Base-by-base conservation (phyloP, 1,139 yeast species). In the Chernovozyma sophiae-reginae region DNA sequence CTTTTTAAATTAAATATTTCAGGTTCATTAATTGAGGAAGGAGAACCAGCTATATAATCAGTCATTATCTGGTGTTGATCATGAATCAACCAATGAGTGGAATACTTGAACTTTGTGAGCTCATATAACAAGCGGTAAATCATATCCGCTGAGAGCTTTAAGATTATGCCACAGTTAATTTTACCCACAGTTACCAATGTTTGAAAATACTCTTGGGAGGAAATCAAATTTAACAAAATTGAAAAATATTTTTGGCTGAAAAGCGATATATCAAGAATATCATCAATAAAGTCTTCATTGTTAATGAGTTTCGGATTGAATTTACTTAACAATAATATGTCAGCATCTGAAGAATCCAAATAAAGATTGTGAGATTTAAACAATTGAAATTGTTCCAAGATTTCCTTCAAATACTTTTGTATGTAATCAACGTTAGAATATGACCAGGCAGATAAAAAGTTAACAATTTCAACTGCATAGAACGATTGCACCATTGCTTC, bases 1-100 rank as follows among this genome's bases (percentile, higher is more conserved):
- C 50, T 38, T 42, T 62, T 65, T 32, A 53, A 42, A 17, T 47
- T 46, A 60, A 62, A 65, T 6, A 65, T 40, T 13, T 57, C 61
- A 18, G 49, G 42, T 37, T 58, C 56, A 7, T 46, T 46, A 15
- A 56, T 32, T 12, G 29, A 33, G 10, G 41, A 35, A 12, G 44
- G 42, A 2, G 49, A 35, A 15, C 51, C 46, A 7, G 53, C 43
- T 12, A 60, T 33, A 25, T 51, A 49, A 26, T 51, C 46, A 14
- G 52, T 44, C 14, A 63, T 44, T 1, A 63, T 44, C 30, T 45
- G 53, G 0, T 72, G 71, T 24, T 63, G 47, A 22, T 52, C 42
- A 20, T 48, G 44, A 26, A 66, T 47, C 25, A 68, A 42, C 39
- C 54, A 59, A 19, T 41, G 37, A 2, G 53, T 52, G 1, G 68